These are phyloP conservation scores for Galerina sulciceps DNA, from an alignment of 768 basidiomycete genomes.

Conservation along the genomic window DNA sequence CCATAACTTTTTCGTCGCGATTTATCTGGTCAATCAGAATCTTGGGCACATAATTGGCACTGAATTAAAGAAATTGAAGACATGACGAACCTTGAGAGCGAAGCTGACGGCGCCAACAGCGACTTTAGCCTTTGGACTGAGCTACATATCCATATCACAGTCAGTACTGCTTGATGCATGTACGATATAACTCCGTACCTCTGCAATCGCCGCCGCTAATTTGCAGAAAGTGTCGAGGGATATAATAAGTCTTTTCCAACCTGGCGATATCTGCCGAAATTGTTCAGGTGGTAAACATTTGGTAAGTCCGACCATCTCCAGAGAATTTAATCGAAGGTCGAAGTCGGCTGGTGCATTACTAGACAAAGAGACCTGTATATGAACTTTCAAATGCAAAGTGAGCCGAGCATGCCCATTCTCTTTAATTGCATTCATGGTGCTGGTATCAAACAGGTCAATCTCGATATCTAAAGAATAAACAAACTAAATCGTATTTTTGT, in stretches of 20 bases:
- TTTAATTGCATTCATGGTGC: background rate
- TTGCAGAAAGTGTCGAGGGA: background rate
- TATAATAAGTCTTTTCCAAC: background rate
- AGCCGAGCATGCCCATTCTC: background rate
- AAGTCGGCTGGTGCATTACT: background rate
- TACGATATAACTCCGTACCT: background rate
- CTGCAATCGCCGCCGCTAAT: background rate
- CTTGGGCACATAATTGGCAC: background rate
- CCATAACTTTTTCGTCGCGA: constrained; percentile 2
- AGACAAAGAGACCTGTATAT: background rate
- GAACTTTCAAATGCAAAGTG: background rate
- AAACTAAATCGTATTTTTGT: background rate
- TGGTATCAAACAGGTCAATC: background rate
- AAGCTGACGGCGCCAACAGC: constrained; percentile 2
- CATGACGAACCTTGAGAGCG: background rate
- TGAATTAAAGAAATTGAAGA: background rate
- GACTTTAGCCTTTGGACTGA: background rate
- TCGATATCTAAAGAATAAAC: background rate
- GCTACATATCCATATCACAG: background rate
- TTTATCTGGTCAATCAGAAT: background rate
- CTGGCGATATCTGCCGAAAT: background rate
- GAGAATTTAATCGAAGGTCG: background rate
- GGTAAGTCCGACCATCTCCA: background rate
- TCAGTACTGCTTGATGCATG: background rate
- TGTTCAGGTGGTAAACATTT: background rate